Conservation (phyloP, 1,139 yeast genomes). For the Suhomyces kunorum region DNA sequence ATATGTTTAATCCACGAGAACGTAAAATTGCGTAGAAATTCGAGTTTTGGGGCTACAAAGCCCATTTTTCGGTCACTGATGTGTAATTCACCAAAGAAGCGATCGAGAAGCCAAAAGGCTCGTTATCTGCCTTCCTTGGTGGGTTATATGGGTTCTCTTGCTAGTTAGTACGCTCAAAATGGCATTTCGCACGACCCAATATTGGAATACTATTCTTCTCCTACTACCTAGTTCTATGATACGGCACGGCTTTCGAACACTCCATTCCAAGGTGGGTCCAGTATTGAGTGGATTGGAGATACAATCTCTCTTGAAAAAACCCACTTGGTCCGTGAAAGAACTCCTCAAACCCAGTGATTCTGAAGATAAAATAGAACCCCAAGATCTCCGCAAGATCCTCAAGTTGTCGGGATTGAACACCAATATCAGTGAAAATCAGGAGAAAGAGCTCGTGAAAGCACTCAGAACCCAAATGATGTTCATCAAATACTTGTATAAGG, state of each 20-base stretch:
- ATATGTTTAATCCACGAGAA: neutral
- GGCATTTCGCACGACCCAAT: neutral
- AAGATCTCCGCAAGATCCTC: conserved; percentile 34
- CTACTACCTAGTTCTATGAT: neutral
- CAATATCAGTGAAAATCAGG: conserved; percentile 23
- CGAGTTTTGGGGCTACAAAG: no score
- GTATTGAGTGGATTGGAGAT: conserved; percentile 7
- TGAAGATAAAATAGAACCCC: conserved; percentile 19
- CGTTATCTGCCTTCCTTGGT: neutral
- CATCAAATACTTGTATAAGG: conserved; percentile 43
- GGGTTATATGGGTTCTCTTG: neutral
- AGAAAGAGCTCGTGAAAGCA: conserved; percentile 29
- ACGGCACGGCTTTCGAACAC: conserved; percentile 2
- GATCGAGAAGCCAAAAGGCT: no score
- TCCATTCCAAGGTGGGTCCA: conserved; percentile 8
- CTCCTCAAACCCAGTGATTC: conserved; percentile 19
- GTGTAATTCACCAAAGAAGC: no score
- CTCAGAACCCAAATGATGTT: conserved; percentile 49
- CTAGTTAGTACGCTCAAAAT: no score
- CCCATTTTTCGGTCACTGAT: no score
- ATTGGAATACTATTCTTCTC: neutral
- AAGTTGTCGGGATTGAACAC: conserved; percentile 48
- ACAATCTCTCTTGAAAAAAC: conserved; percentile 18
- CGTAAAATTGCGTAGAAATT: neutral
- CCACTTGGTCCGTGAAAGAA: conserved; percentile 33